These are phyloP conservation scores for Trapa incisa DNA, from an alignment of 345 rosid species.

Conservation along the genomic window DNA sequence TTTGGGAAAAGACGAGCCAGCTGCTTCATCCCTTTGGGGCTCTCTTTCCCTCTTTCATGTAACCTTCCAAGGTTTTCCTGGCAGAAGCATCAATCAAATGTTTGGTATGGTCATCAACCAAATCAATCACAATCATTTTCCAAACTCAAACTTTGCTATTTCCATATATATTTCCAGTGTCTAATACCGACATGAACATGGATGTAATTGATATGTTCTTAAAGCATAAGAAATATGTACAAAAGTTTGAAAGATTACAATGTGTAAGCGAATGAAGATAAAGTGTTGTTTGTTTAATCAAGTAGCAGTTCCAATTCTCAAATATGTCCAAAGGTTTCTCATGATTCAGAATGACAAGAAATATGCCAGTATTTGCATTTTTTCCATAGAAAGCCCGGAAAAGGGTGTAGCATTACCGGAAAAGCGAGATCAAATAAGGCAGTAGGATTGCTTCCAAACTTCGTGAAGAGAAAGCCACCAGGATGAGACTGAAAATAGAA, in stretches of 20 bases:
- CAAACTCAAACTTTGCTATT: neutral
- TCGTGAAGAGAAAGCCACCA: slow-evolving; percentile 83
- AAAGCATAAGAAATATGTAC: too few relatives aligned
- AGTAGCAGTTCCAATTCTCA: neutral
- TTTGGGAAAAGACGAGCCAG: slow-evolving; percentile 83
- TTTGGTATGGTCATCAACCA: neutral
- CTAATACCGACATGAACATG: too few relatives aligned
- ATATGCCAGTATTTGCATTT: neutral
- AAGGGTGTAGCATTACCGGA: slow-evolving; percentile 36
- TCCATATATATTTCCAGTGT: too few relatives aligned
- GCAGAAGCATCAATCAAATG: too few relatives aligned
- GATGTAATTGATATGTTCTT: too few relatives aligned
- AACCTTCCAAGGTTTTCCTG: slow-evolving; percentile 86
- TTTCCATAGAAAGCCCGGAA: neutral
- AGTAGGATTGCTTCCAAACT: slow-evolving; percentile 88
- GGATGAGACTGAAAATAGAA: slow-evolving; percentile 61
- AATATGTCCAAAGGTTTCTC: neutral
- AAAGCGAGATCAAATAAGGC: slow-evolving; percentile 86
- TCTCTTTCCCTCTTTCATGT: slow-evolving; percentile 85
- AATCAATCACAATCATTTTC: neutral
- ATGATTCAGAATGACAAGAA: neutral
- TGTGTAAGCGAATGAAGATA: too few relatives aligned
- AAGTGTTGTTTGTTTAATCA: neutral
- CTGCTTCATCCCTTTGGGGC: slow-evolving; percentile 80
- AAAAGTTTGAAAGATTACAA: too few relatives aligned